These are phyloP conservation scores for Pseudozyma thailandica DNA, from an alignment of 1,284 basidiomycete species.

Conservation along the genomic window DNA sequence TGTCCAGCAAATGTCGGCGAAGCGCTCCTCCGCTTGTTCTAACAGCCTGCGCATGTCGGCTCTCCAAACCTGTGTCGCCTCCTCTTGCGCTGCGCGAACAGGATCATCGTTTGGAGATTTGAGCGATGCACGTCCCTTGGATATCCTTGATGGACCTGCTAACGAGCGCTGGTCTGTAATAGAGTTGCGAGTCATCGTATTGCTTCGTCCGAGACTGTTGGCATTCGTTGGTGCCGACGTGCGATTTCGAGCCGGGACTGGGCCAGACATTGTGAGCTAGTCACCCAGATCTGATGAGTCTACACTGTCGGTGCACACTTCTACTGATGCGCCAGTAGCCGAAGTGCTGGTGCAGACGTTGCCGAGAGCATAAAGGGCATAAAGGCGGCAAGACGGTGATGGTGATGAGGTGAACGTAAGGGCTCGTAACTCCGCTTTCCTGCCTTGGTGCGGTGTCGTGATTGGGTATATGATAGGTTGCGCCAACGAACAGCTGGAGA, in stretches of 20 bases:
- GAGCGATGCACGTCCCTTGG: background rate
- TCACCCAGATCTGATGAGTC: background rate
- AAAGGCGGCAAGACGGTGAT: background rate
- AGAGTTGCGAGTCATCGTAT: background rate
- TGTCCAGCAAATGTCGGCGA: slow-evolving; percentile 61
- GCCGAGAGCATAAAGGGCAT: background rate
- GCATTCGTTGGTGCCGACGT: slow-evolving; percentile 4
- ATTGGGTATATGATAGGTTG: too few relatives aligned
- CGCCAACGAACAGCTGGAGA: too few relatives aligned
- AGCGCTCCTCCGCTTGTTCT: slow-evolving; percentile 47
- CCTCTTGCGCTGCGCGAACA: slow-evolving; percentile 35
- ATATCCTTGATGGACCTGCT: slow-evolving; percentile 15
- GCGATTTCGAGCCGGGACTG: background rate
- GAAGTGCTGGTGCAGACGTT: background rate
- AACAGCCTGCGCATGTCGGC: slow-evolving; percentile 50
- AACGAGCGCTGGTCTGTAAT: background rate
- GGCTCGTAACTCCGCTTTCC: too few relatives aligned
- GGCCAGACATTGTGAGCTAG: slow-evolving; percentile 2
- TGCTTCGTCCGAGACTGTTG: background rate
- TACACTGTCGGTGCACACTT: background rate
- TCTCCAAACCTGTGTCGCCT: slow-evolving; percentile 51
- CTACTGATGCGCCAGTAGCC: background rate
- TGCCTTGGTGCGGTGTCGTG: too few relatives aligned
- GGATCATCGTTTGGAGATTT: slow-evolving; percentile 16
- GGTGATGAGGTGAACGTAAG: background rate